A percentile compares a stretch with the other conserved stretches of the same genome.
Conservation (phyloP, 2,329 filamentous ascomycete species). For the Fusarium agapanthi region DNA sequence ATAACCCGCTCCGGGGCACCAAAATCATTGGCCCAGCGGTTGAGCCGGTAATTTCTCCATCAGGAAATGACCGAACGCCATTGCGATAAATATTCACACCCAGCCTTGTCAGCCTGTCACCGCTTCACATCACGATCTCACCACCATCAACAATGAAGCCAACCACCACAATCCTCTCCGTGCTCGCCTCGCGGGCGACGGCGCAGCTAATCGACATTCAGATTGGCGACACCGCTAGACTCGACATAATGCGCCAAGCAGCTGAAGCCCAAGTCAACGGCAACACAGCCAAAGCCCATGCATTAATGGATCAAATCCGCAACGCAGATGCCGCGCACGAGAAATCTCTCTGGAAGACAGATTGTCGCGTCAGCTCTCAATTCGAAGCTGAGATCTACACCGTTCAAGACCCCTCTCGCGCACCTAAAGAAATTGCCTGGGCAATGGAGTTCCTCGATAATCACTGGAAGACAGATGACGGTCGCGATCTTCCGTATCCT, state of each 20-base stretch:
- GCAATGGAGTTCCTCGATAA: conserved; percentile 26
- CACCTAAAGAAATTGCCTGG: conserved; percentile 14
- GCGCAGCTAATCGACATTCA: conserved; percentile 23
- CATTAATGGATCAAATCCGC: neutral
- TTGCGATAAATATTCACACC: neutral
- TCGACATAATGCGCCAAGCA: neutral
- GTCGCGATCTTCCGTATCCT: conserved; percentile 21
- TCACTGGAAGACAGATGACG: conserved; percentile 21
- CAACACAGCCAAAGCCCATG: conserved; percentile 1
- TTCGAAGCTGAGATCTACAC: conserved; percentile 22
- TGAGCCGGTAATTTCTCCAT: neutral
- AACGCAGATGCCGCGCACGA: neutral
- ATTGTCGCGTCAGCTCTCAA: conserved; percentile 8
- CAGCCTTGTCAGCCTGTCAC: neutral
- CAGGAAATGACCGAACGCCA: neutral
- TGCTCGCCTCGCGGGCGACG: conserved; percentile 4
- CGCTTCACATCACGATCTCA: neutral
- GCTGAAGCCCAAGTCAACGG: conserved; percentile 1
- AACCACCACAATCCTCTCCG: neutral
- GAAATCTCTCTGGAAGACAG: neutral
- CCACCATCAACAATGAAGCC: conserved; percentile 7
- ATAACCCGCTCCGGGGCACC: neutral
- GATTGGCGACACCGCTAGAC: neutral
- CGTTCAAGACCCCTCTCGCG: neutral
- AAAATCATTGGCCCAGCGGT: neutral